Evolutionary conservation across 345 rosid genomes (phyloP).

Genomic region (Rhodamnia argentea): DNA sequence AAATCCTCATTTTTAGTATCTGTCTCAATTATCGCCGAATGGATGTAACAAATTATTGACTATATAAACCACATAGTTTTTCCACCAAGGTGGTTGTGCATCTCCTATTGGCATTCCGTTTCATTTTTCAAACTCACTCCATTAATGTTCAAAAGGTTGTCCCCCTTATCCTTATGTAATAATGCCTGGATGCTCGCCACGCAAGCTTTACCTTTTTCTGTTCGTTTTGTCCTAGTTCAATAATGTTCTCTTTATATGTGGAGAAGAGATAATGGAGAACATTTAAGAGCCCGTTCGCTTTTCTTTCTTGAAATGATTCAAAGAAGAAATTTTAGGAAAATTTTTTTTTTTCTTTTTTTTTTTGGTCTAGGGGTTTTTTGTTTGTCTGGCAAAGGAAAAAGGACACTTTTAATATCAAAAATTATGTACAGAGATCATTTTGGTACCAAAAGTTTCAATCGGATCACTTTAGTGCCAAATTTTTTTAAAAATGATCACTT

Average conservation of each 20-base stretch:
- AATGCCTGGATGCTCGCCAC: background rate
- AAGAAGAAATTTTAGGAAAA: background rate
- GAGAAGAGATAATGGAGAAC: background rate
- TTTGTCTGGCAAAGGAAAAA: no score
- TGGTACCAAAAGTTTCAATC: no score
- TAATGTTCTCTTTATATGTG: background rate
- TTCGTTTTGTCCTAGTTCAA: background rate
- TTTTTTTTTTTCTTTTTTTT: no score
- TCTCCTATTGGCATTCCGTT: background rate
- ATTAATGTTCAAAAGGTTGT: background rate
- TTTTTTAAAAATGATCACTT: no score
- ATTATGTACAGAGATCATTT: no score
- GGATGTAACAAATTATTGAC: background rate
- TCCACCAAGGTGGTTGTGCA: background rate
- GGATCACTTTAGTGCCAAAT: no score
- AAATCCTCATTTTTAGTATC: no score
- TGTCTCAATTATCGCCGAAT: background rate
- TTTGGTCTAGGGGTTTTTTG: no score
- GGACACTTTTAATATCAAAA: no score
- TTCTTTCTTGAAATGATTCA: background rate
- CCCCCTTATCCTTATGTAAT: background rate
- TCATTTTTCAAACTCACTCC: background rate
- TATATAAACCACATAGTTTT: background rate
- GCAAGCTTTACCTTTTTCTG: background rate
- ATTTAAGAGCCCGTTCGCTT: background rate